phyloP scores from a whole-genome alignment of 768 basidiomycete species.

The Suillus sp. region DNA sequence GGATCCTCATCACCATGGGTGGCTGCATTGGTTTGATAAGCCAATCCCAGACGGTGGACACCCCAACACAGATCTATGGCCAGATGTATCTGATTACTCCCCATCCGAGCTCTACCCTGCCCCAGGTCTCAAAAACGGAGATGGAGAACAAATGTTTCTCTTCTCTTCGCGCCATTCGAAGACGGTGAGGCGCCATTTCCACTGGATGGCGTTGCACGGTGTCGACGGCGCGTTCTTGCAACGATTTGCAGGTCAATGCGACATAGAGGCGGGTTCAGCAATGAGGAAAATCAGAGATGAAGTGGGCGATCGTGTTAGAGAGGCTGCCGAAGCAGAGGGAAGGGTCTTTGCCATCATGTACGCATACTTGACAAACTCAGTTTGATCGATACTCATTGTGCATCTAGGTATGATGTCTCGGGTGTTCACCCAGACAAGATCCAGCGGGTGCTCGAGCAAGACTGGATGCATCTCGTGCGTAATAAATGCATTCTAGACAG shows the following conservation, averaged over 20 bases:
- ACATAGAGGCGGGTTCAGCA: constrained; percentile 55
- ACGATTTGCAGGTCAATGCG: constrained; percentile 71
- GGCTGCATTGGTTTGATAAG: constrained; percentile 83
- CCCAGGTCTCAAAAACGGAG: constrained; percentile 60
- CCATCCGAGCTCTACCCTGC: constrained; percentile 70
- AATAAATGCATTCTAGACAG: constrained; percentile 65
- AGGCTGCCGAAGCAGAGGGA: constrained; percentile 79
- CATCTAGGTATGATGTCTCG: constrained; percentile 76
- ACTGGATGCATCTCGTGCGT: constrained; percentile 73
- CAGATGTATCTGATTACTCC: constrained; percentile 71
- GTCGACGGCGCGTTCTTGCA: constrained; percentile 84
- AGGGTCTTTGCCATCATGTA: constrained; percentile 86
- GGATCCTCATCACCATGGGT: constrained; percentile 76
- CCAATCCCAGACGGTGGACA: constrained; percentile 70
- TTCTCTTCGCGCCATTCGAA: constrained; percentile 79
- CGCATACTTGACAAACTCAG: constrained; percentile 29
- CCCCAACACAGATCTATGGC: constrained; percentile 79
- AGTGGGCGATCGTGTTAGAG: constrained; percentile 67
- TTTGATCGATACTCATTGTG: constrained; percentile 1
- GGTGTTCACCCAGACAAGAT: constrained; percentile 74
- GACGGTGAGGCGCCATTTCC: constrained; percentile 61
- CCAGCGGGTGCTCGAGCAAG: constrained; percentile 64
- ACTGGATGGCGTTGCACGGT: constrained; percentile 81
- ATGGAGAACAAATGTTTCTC: constrained; percentile 63
- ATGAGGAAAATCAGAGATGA: constrained; percentile 70